Conservation (phyloP, 805 yeast species). For the Ogataea neopini region DNA sequence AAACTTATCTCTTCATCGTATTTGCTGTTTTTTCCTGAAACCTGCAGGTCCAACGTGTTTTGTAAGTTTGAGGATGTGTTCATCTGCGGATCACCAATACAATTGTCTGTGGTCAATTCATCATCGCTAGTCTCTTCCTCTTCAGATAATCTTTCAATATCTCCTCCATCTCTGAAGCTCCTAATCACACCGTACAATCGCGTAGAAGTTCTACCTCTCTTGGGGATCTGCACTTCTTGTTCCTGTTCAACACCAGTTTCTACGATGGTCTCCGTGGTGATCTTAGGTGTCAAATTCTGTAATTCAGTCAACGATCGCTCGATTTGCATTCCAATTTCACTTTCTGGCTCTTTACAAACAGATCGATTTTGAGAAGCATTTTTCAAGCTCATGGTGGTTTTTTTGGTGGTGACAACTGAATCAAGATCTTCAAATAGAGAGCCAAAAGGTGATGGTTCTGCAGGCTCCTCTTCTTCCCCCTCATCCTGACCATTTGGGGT, state of each 20-base stretch:
- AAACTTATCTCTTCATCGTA: slow-evolving; percentile 20
- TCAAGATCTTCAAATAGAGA: slow-evolving; percentile 4
- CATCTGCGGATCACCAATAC: background rate
- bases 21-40: slow-evolving; percentile 34
- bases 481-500: background rate
- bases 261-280: background rate
- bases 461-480: background rate
- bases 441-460: slow-evolving; percentile 1
- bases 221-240: background rate
- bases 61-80: slow-evolving; percentile 14
- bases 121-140: slow-evolving; percentile 20
- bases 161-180: slow-evolving; percentile 27
- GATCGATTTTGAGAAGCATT: background rate
- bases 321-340: slow-evolving; percentile 2
- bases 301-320: background rate
- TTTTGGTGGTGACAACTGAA: background rate
- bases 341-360: background rate
- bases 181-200: slow-evolving; percentile 34
- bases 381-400: slow-evolving; percentile 3
- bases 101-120: slow-evolving; percentile 1
- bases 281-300: background rate
- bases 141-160: slow-evolving; percentile 9
- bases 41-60: slow-evolving; percentile 32
- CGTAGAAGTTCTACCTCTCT: background rate
- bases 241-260: background rate